Evolutionary conservation across 192 early-diverging fungal species (phyloP), one percentile per base, ranked within the genome.

Genomic region (Entomortierella lignicola): DNA sequence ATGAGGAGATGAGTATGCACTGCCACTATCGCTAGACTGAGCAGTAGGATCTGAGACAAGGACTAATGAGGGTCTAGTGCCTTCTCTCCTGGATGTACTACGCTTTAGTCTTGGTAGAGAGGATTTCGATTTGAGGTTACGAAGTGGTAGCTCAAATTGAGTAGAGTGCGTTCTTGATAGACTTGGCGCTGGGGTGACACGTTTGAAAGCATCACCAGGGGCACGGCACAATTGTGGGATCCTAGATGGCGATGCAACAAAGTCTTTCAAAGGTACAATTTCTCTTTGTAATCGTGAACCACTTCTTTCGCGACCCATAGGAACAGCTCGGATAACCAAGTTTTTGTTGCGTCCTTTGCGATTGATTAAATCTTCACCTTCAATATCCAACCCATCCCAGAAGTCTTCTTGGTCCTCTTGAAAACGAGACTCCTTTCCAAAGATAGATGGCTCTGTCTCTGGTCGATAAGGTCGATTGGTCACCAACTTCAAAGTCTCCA

Each of bases 371-470:
- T 60, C 44, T 13, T 68, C 66, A 7, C 27, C 61, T 0, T 50
- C 31, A n/a, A 77, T 34, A 13, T 69, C 74, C 1, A 77, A 25
- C 1, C 66, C 74, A 30, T 69, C 74, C 74, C 74, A 77, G 21
- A 77, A 77, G 23, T 69, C 66, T 4, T 77, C 74, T 21, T 51
- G 72, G 2, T 77, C 73, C 4, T 69, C 66, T 17, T 60, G 74
- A n/a, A 60, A 44, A 12, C 34, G 30, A n/a, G 65, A 61, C 11
- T 77, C 72, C 29, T 56, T 66, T 6, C 72, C 65, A 29, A 77
- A 60, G 34, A 62, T 63, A 2, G 71, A 65, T 26, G 71, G 60
- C 1, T 72, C 55, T 5, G 30, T 50, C 29, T 72, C 62, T 13
- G 55, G 34, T 50, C 62, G 42, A 37, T 71, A 71, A 25, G 60